Conservation (phyloP, 352 stramenopile genomes). For the Phytophthora idaei region DNA sequence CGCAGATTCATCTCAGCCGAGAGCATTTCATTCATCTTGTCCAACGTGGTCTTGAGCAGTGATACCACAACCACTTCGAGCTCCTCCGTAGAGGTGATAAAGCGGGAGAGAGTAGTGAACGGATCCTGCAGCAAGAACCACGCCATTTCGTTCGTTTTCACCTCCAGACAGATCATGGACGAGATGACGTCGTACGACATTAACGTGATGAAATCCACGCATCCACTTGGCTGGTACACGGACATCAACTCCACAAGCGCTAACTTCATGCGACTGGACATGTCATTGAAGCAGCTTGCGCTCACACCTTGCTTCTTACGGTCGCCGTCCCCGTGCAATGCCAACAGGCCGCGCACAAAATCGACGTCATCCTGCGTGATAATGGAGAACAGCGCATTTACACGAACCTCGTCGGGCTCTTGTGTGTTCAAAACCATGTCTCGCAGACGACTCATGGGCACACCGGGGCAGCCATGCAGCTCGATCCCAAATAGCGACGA, state of each 20-base stretch:
- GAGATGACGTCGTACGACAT: slow-evolving; percentile 83
- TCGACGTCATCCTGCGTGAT: slow-evolving; percentile 68
- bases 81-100: slow-evolving; percentile 65
- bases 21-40: slow-evolving; percentile 83
- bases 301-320: slow-evolving; percentile 68
- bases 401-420: slow-evolving; percentile 61
- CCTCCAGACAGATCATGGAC: slow-evolving; percentile 80
- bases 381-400: slow-evolving; percentile 79
- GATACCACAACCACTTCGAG: slow-evolving; percentile 75
- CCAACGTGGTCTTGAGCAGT: slow-evolving; percentile 71
- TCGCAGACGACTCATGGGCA: slow-evolving; percentile 68
- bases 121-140: slow-evolving; percentile 84
- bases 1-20: slow-evolving; percentile 71
- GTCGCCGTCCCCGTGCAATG: slow-evolving; percentile 61
- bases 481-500: slow-evolving; percentile 60
- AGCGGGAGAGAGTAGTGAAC: slow-evolving; percentile 72
- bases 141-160: slow-evolving; percentile 82
- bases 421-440: slow-evolving; percentile 64
- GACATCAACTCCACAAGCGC: slow-evolving; percentile 75
- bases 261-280: slow-evolving; percentile 76
- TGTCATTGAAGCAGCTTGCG: slow-evolving; percentile 62
- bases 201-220: slow-evolving; percentile 72
- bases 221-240: slow-evolving; percentile 55
- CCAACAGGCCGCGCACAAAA: slow-evolving; percentile 67
- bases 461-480: slow-evolving; percentile 50